phyloP scores from a whole-genome alignment of 805 yeast species.

The Candida glaebosa region DNA sequence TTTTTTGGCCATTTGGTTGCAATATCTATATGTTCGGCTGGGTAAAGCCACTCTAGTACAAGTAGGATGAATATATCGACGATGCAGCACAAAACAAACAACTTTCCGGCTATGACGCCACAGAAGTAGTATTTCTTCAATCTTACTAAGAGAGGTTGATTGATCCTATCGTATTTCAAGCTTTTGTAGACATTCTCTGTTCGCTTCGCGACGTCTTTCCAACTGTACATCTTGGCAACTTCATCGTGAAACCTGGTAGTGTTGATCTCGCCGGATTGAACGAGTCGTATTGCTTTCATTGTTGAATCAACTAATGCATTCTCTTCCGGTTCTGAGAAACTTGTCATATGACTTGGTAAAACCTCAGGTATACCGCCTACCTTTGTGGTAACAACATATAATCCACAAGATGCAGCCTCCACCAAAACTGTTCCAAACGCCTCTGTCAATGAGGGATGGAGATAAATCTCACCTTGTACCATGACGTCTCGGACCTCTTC shows the following conservation, averaged over 20 bases:
- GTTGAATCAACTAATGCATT: conserved; percentile 74
- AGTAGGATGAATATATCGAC: conserved; percentile 69
- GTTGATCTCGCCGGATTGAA: conserved; percentile 59
- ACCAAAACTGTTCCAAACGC: conserved; percentile 97
- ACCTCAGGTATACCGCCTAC: conserved; percentile 99
- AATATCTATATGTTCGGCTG: conserved; percentile 63
- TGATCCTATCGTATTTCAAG: conserved; percentile 34
- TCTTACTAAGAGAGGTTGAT: conserved; percentile 55
- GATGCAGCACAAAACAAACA: conserved; percentile 75
- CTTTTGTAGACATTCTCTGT: conserved; percentile 79
- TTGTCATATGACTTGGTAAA: conserved; percentile 87
- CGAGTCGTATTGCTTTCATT: conserved; percentile 59
- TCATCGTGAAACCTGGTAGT: conserved; percentile 75
- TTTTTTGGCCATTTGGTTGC: conserved; percentile 76
- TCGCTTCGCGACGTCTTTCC: conserved; percentile 84
- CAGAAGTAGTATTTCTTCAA: conserved; percentile 63
- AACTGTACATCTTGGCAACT: conserved; percentile 79
- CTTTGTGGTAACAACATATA: conserved; percentile 87
- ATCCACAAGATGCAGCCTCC: conserved; percentile 96
- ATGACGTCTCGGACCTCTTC: conserved; percentile 91
- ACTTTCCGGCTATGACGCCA: conserved; percentile 82
- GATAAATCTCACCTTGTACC: conserved; percentile 89
- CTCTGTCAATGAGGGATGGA: conserved; percentile 92
- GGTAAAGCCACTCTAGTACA: conserved; percentile 68
- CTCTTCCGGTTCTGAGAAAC: conserved; percentile 85